Base-by-base conservation (phyloP, 169 alveolate genomes). In the Eimeria necatrix region DNA sequence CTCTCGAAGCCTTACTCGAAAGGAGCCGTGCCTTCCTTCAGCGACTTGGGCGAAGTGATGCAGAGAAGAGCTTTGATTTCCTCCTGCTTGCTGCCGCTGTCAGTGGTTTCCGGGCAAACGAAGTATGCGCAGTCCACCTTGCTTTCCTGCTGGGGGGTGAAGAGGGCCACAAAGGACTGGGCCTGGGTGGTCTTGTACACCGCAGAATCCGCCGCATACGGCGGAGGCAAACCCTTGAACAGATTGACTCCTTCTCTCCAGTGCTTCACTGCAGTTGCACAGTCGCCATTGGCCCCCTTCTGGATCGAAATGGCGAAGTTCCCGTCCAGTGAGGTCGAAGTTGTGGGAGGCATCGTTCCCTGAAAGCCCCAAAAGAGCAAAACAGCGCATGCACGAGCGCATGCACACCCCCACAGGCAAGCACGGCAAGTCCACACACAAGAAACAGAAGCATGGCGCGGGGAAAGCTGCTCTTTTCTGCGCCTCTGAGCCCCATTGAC, bases 61-160 rank as follows among this genome's bases (percentile, higher is more conserved):
- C 85, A 41, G 49, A 74, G 41, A 74, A 74, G 85, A 14, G 85
- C 85, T 18, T 74, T 74, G 61, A 74, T 4, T 18, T 16, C 85
- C n/a, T 46, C 9, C 56, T 73, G 48, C 48, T 24, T 68, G 78
- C 12, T 68, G 22, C 26, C 51, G 51, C 26, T 46, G 83, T 16
- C 6, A 61, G 56, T 9, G 14, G 18, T 14, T 71, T 49, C 83
- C 22, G 81, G 81, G 81, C 52, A 70, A 22, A n/a, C 12, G 83
- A 41, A 73, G 60, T 26, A 73, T 18, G 84, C 84, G 16, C 56
- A 73, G 32, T 73, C 60, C 2, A 73, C 60, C 32, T 73, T 41
- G 8, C 60, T 18, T 6, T 0, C 48, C 5, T 41, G 14, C 5
- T 46, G 26, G 46, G 84, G 84, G 84, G 41, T 32, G 84, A 73